phyloP scores from a whole-genome alignment of 208 protist species.

The Leptomonas pyrrhocoris region DNA sequence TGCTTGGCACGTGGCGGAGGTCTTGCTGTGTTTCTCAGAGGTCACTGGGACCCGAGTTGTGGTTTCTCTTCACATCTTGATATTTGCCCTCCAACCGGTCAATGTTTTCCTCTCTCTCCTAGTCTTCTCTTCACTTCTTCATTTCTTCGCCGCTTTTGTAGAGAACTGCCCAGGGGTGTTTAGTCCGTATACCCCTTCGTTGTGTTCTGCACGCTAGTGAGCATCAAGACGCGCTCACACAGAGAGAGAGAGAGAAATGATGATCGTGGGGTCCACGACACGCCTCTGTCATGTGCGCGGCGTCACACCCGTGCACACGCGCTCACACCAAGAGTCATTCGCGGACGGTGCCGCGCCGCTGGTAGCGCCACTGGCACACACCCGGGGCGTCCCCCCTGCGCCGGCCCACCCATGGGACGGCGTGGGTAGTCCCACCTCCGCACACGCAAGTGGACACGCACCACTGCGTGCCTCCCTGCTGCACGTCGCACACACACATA shows the following conservation, averaged over 20 bases:
- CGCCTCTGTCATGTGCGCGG: constrained; percentile 18
- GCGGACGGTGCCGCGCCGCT: constrained; percentile 32
- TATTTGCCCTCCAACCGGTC: no score
- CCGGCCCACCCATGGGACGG: constrained; percentile 10
- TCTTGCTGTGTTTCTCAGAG: no score
- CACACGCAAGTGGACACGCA: constrained; percentile 20
- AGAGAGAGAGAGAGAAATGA: constrained; percentile 20
- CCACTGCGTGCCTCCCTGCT: neutral
- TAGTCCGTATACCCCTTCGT: neutral
- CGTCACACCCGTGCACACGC: constrained; percentile 25
- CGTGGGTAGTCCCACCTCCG: constrained; percentile 22
- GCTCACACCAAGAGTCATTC: neutral
- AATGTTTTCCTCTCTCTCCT: no score
- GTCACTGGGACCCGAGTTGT: no score
- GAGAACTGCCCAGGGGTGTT: no score
- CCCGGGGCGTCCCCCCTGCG: constrained; percentile 15
- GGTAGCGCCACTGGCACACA: constrained; percentile 29
- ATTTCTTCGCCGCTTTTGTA: no score
- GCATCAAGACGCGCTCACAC: neutral
- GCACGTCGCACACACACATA: constrained; percentile 4
- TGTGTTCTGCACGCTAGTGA: neutral
- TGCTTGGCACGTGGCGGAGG: no score
- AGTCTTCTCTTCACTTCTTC: no score
- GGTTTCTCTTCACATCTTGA: no score
- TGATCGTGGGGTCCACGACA: constrained; percentile 26